Base-by-base conservation (phyloP, 805 yeast genomes). In the Tetrapisispora taiwanensis region DNA sequence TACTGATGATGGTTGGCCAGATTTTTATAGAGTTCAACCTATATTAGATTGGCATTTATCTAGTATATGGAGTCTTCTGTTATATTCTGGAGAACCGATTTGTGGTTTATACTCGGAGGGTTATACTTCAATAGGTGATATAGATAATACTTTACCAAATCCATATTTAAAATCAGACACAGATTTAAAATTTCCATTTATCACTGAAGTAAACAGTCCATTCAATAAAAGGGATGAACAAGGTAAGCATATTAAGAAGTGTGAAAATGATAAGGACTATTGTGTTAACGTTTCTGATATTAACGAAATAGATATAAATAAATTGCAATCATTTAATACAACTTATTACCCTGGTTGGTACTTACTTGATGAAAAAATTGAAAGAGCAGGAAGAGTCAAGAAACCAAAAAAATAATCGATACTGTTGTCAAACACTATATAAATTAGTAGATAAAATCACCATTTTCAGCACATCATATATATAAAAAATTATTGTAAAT, bases 1-100 rank as follows among this genome's bases (percentile, higher is more conserved):
- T 32, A 92, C 99, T 0, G 96, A 90, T 56, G 81, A 79, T 46
- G 79, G 87, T 45, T 92, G 97, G 97, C 98, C 99, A 3, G 66
- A 71, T 28, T 90, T 92, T 58, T 63, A 80, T 49, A 66, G 99
- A 41, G 68, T 90, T 4, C 95, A 90, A 55, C 97, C 99, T 0
- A 78, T 92, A 4, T 69, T 92, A 37, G 84, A 85, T 46, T 92
- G 97, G 97, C 75, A 75, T 30, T 83, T 85, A 51, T 73, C 74
- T 17, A 85, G 88, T 46, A 72, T 92, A 2, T 92, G 99, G 99
- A 76, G 77, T 49, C 88, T 90, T 56, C 63, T 90, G 41, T 63
- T 78, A 19, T 73, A 67, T 20, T 67, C 78, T 18, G 58, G 72
- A 14, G 72, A 81, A 36, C 72, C 72, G 1, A 87, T 90, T 59